phyloP scores from a whole-genome alignment of 257 asterid genomes.

The Nemophila menziesii region DNA sequence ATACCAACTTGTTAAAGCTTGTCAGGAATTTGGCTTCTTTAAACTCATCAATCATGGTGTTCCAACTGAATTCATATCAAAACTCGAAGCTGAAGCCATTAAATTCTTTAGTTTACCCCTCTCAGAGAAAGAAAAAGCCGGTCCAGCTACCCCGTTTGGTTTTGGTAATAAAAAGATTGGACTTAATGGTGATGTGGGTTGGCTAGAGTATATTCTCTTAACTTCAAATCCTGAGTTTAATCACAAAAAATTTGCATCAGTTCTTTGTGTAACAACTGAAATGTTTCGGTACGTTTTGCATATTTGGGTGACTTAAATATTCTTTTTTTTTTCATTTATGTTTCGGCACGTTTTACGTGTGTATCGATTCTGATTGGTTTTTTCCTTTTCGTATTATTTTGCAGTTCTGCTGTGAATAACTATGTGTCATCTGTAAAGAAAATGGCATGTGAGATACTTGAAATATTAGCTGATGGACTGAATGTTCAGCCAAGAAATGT shows the following conservation, averaged over 20 bases:
- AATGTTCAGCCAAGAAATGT: conserved; percentile 20
- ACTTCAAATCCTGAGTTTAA: conserved; percentile 31
- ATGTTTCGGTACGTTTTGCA: conserved; percentile 30
- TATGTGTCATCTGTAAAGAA: conserved; percentile 22
- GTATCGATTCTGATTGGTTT: too few relatives aligned
- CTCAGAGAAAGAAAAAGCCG: conserved; percentile 38
- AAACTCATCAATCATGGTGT: conserved; percentile 57
- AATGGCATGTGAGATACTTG: conserved; percentile 31
- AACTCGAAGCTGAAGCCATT: conserved; percentile 49
- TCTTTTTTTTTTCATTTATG: too few relatives aligned
- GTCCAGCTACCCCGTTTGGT: conserved; percentile 70
- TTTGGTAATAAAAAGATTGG: conserved; percentile 64
- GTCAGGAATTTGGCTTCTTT: conserved; percentile 77
- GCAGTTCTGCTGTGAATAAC: conserved; percentile 22
- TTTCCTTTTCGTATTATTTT: background rate
- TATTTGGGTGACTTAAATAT: too few relatives aligned
- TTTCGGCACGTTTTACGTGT: too few relatives aligned
- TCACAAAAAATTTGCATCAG: conserved; percentile 30
- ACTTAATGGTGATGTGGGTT: conserved; percentile 47
- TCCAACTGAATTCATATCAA: conserved; percentile 35
- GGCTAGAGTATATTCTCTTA: conserved; percentile 58
- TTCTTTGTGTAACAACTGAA: conserved; percentile 47
- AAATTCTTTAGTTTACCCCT: conserved; percentile 54
- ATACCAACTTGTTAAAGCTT: conserved; percentile 54
- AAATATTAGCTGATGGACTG: conserved; percentile 26